Evolutionary conservation across 2,329 filamentous ascomycete species (phyloP), one percentile per base, ranked within the genome.

Genomic region (Cadophora sp.): DNA sequence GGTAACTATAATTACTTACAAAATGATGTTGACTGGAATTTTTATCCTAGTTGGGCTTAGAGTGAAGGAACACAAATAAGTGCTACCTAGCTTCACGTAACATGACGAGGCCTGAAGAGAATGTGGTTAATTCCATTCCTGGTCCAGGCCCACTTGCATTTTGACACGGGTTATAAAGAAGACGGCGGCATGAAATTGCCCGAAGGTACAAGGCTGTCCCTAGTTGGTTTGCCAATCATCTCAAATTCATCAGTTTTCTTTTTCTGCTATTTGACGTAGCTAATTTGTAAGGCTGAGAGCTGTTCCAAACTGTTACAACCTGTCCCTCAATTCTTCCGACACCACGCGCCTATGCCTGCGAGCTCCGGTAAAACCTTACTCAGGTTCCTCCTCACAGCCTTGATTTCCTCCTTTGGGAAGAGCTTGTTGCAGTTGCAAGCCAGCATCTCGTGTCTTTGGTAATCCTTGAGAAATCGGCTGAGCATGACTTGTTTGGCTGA

Each of bases 371-470:
- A 9, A n/a, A 41, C 33, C 9, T 39, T 41, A 14, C 14, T 41
- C 33, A 58, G 4, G 6, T 58, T 33, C n/a, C 33, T 36, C 16
- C 33, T 22, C 53, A 58, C 9, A 14, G 30, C 33, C n/a, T 14
- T 24, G 33, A 58, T 22, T 0, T 58, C n/a, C 36, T 33, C 41
- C n/a, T 24, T 58, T 9, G n/a, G 33, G n/a, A 36, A 16, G 18
- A 11, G 30, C 11, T 4, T 58, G 20, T 4, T 22, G 53, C n/a
- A 41, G 36, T 58, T 58, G 33, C 53, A 58, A 1, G 53, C 33
- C 22, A 58, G 4, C 33, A 58, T 58, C 53, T 58, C 53, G 36
- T 58, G 53, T 22, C 53, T 41, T 11, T 58, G 53, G 9, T 14
- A 3, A n/a, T 58, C 53, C 16, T 41, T 58, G n/a, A 58, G 53